Conservation (phyloP, 306 rosid genomes). For the Quercus ilex region DNA sequence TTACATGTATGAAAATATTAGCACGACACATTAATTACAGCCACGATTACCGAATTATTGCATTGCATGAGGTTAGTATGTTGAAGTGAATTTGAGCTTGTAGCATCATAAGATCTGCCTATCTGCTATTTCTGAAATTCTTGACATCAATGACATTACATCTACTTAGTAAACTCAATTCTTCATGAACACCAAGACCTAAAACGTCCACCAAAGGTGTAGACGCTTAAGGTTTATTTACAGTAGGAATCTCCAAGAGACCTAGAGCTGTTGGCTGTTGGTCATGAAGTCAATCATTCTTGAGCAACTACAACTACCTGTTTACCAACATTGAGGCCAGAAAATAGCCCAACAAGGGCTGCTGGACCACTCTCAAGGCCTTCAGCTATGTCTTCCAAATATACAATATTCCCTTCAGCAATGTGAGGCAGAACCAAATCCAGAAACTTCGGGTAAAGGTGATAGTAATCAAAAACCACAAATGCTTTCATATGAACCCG, state of each 20-base stretch:
- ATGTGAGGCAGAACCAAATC: conserved; percentile 23
- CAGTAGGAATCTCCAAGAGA: not conserved
- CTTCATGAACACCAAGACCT: too few species aligned
- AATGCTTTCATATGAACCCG: conserved; percentile 26
- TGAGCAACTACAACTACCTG: conserved; percentile 24
- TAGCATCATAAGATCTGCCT: too few species aligned
- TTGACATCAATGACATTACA: too few species aligned
- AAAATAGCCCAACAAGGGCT: conserved; percentile 31
- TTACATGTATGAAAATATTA: too few species aligned
- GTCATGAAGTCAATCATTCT: not conserved
- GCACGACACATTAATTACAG: too few species aligned
- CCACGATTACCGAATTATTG: too few species aligned
- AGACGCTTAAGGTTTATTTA: not conserved
- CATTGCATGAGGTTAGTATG: too few species aligned
- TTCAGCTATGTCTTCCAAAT: conserved; percentile 33
- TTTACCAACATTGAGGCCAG: conserved; percentile 38
- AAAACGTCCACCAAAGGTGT: too few species aligned
- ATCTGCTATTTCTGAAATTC: too few species aligned
- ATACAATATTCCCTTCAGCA: conserved; percentile 21
- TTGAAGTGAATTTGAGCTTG: too few species aligned
- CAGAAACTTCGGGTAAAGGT: conserved; percentile 14
- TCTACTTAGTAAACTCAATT: too few species aligned
- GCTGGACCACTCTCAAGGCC: conserved; percentile 30
- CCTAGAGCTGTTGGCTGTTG: not conserved
- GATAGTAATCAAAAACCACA: not conserved